Evolutionary conservation across 139 green algal species (phyloP).

Genomic region (Yamagishiella unicocca): DNA sequence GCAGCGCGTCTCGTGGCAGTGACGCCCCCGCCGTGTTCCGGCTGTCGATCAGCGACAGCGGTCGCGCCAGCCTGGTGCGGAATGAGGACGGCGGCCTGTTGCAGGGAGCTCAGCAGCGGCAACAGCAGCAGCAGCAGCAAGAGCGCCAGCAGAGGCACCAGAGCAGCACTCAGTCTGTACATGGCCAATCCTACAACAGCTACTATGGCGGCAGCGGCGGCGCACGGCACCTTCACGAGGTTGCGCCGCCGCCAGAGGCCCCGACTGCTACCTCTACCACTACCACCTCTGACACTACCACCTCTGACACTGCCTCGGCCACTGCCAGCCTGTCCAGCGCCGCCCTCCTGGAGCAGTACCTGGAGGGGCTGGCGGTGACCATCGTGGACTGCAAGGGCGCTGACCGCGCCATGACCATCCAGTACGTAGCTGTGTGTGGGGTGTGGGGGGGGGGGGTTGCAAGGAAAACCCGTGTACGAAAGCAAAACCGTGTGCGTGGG

Average conservation of each 20-base stretch:
- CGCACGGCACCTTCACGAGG: not conserved
- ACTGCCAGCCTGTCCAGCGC: not conserved
- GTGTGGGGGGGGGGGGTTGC: not conserved
- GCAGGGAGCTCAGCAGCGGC: no score
- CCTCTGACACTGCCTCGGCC: not conserved
- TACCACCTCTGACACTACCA: not conserved
- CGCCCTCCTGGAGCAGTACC: not conserved
- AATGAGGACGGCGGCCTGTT: no score
- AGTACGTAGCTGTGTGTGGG: no score
- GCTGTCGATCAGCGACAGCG: no score
- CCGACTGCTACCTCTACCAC: not conserved
- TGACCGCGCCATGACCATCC: not conserved
- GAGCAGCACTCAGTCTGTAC: no score
- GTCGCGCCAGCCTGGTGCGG: no score
- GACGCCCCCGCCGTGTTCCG: no score
- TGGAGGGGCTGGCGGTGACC: not conserved
- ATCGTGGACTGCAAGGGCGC: constrained; percentile 12
- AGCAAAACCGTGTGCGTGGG: not conserved
- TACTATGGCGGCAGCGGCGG: not conserved
- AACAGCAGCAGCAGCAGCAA: no score
- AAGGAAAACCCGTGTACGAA: not conserved
- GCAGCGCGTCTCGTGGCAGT: no score
- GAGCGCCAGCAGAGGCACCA: no score
- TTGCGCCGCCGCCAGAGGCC: not conserved
- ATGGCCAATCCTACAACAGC: no score